phyloP scores from a whole-genome alignment of 1,284 basidiomycete species.

The Cryptococcus depauperatus region DNA sequence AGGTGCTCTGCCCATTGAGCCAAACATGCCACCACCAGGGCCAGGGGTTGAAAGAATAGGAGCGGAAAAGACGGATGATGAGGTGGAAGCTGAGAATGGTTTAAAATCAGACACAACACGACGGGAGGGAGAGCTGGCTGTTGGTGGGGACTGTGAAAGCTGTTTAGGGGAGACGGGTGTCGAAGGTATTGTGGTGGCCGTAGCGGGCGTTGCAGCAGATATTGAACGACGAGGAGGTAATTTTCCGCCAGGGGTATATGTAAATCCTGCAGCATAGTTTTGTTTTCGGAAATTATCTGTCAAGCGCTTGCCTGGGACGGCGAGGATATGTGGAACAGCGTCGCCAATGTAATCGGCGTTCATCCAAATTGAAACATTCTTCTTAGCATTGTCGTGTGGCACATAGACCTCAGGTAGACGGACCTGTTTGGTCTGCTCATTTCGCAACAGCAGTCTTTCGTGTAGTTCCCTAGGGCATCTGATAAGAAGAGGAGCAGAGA shows the following conservation, averaged over 20 bases:
- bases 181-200: slow-evolving; percentile 33
- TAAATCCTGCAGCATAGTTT: slow-evolving; percentile 31
- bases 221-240: slow-evolving; percentile 48
- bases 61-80: slow-evolving; percentile 44
- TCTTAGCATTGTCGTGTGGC: slow-evolving; percentile 73
- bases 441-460: slow-evolving; percentile 79
- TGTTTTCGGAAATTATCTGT: slow-evolving; percentile 72
- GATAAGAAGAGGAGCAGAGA: background rate
- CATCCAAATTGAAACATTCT: slow-evolving; percentile 84
- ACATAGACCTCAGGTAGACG: slow-evolving; percentile 95
- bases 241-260: slow-evolving; percentile 53
- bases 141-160: slow-evolving; percentile 3
- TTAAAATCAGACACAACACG: slow-evolving; percentile 83
- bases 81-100: slow-evolving; percentile 61
- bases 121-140: slow-evolving; percentile 54
- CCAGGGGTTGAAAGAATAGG: slow-evolving; percentile 35
- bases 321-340: slow-evolving; percentile 70
- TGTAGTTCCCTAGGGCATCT: slow-evolving; percentile 53
- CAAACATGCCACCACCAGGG: slow-evolving; percentile 46
- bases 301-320: slow-evolving; percentile 79
- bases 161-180: slow-evolving; percentile 33
- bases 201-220: slow-evolving; percentile 32
- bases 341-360: slow-evolving; percentile 63
- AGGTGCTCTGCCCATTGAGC: slow-evolving; percentile 29
- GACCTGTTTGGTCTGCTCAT: slow-evolving; percentile 94